Conservation (phyloP, 805 yeast genomes). For the Soucietia sequanensis region DNA sequence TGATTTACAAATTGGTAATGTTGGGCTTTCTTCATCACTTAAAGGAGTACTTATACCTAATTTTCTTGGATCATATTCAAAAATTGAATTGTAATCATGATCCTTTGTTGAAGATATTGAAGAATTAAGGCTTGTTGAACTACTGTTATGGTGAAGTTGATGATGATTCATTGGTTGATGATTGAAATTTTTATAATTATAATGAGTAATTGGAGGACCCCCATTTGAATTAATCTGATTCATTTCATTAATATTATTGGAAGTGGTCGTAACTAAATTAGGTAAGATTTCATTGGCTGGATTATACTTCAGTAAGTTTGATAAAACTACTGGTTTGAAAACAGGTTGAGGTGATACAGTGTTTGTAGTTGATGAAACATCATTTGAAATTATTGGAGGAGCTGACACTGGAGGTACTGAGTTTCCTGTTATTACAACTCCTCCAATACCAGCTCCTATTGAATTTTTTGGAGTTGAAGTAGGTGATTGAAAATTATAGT, state of each 20-base stretch:
- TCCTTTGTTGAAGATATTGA: conserved; percentile 16
- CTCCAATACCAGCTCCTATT: background rate
- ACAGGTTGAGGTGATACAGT: conserved; percentile 2
- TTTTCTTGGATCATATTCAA: conserved; percentile 23
- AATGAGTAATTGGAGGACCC: conserved; percentile 5
- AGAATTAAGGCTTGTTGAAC: conserved; percentile 28
- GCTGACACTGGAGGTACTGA: background rate
- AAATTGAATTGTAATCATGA: conserved; percentile 13
- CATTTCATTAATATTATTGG: background rate
- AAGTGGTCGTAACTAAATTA: background rate
- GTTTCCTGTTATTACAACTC: background rate
- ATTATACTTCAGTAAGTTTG: conserved; percentile 3
- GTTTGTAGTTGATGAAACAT: too few species aligned
- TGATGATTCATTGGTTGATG: conserved; percentile 6
- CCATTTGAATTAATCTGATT: background rate
- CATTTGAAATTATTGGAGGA: background rate
- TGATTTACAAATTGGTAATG: conserved; percentile 5
- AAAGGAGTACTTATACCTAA: conserved; percentile 30
- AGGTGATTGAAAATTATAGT: conserved; percentile 5
- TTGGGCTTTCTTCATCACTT: conserved; percentile 26
- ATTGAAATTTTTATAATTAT: conserved; percentile 3
- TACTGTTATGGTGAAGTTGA: conserved; percentile 20
- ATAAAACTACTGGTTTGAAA: conserved; percentile 9
- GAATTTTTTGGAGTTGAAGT: background rate
- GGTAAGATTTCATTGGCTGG: background rate